Evolutionary conservation across 345 rosid genomes (phyloP), one percentile per base, ranked within the genome.

Genomic region (Abelmoschus esculentus): DNA sequence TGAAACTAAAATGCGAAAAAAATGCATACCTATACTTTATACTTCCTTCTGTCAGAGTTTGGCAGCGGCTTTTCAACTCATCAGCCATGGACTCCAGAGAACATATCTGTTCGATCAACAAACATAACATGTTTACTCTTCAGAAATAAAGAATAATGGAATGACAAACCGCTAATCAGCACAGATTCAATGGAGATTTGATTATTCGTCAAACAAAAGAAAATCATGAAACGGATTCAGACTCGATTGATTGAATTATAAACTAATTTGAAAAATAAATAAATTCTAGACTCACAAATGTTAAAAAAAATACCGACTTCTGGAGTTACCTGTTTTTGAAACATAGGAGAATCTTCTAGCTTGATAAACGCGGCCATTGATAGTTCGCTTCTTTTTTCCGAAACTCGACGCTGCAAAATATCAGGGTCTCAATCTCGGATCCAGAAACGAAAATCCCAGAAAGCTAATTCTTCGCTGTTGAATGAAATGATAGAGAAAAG

Each of bases 311-410:
- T 22, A 22, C 26, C 12, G 52, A 32, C 32, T 6, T 36, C 13
- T 18, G 5, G 22, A 22, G 26, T 72, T 72, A 84, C 93, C 86
- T 84, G 89, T 80, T 88, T 86, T 58, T 81, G 85, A 73, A 86
- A 88, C 93, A 86, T 88, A 34, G 93, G 93, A 3, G 90, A 88
- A 78, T 88, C 93, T 36, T 88, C 93, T 34, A 88, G 89, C 72
- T 84, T 83, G 77, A 80, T 78, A 69, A 84, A 88, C 7, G 82
- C 72, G 65, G 86, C 80, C 93, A 86, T 86, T 76, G 70, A 19
- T 61, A 36, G 18, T 53, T 36, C 26, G 26, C 26, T 22, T 22
- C 26, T 22, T 22, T 22, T 0, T 22, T 15, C 17, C 12, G 29
- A 54, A 54, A 8, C 15, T 40, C 63, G 56, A 19, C 8, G 7